Evolutionary conservation across 345 rosid genomes (phyloP), one percentile per base, ranked within the genome.

Genomic region (Dipteronia dyeriana): DNA sequence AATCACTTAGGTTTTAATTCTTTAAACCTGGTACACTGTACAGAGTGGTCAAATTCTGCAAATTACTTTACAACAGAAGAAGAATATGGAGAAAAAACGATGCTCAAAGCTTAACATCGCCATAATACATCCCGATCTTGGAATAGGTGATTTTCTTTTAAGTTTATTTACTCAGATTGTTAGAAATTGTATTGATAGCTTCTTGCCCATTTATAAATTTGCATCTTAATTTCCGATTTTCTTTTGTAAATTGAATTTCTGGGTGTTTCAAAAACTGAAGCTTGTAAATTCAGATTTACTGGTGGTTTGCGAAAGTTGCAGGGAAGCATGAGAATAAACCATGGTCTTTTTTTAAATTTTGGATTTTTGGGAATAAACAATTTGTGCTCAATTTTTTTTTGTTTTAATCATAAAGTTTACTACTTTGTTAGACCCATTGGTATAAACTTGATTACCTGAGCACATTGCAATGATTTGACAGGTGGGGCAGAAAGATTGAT

Each of bases 401-500:
- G 9, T 34, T 34, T 39, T 31, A 12, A 22, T 41, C 20, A 9
- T 54, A 2, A 56, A 13, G 7, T 38, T 61, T 2, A 0, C 20
- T 3, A 11, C 11, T 14, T 23, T 31, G 31, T 65, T 34, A 5
- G 23, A 22, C 38, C 70, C 29, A 26, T 39, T 38, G 20, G 47
- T 25, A 12, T 14, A 26, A 41, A 45, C 23, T 53, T 54, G 4
- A 34, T 71, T 25, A 43, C 31, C 20, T 29, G n/a, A 19, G 13
- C 19, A 19, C 19, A 16, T 62, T 49, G 9, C 34, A 80, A 16
- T 71, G 70, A 0, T 80, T 16, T 1, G 78, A 70, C 68, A 95
- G 99, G 96, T 78, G 99, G 97, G 83, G 99, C 98, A 23, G 99
- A 95, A 86, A 91, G 99, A 86, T 85, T 95, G 78, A 82, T 95